Conservation (phyloP, 2,329 filamentous ascomycete species). For the Ophiobolus disseminans region DNA sequence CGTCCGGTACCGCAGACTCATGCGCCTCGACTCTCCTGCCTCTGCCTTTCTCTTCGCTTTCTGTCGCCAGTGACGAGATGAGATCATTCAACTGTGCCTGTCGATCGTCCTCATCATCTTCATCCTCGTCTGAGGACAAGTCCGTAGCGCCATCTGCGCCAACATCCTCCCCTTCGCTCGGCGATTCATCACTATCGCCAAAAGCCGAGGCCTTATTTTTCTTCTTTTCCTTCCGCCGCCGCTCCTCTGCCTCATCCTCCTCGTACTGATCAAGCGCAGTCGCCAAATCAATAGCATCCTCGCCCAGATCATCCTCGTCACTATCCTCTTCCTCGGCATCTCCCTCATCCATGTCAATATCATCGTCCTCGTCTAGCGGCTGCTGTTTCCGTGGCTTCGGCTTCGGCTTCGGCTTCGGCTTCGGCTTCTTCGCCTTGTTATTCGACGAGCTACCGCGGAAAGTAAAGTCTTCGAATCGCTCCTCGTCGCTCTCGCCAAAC, state of each 20-base stretch:
- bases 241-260: conserved; percentile 44
- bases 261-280: conserved; percentile 64
- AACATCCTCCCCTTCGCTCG: conserved; percentile 56
- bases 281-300: conserved; percentile 68
- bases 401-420: conserved; percentile 54
- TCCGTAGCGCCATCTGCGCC: conserved; percentile 58
- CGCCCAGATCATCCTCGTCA: conserved; percentile 68
- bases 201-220: conserved; percentile 49
- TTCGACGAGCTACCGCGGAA: conserved; percentile 66
- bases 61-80: conserved; percentile 68
- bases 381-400: conserved; percentile 45
- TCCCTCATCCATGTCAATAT: conserved; percentile 60
- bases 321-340: conserved; percentile 57
- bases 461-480: conserved; percentile 78
- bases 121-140: conserved; percentile 55
- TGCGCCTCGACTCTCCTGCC: conserved; percentile 55
- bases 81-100: conserved; percentile 71
- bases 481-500: conserved; percentile 87
- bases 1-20: conserved; percentile 67
- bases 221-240: conserved; percentile 33
- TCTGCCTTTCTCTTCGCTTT: conserved; percentile 45
- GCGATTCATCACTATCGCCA: conserved; percentile 63
- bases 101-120: conserved; percentile 57
- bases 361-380: conserved; percentile 32
- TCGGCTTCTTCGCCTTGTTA: conserved; percentile 60